A percentile compares a stretch with the other conserved stretches of the same genome.
These are phyloP conservation scores for Bidens hawaiensis DNA, from an alignment of 140 eudicot genomes.

Conservation along the genomic window DNA sequence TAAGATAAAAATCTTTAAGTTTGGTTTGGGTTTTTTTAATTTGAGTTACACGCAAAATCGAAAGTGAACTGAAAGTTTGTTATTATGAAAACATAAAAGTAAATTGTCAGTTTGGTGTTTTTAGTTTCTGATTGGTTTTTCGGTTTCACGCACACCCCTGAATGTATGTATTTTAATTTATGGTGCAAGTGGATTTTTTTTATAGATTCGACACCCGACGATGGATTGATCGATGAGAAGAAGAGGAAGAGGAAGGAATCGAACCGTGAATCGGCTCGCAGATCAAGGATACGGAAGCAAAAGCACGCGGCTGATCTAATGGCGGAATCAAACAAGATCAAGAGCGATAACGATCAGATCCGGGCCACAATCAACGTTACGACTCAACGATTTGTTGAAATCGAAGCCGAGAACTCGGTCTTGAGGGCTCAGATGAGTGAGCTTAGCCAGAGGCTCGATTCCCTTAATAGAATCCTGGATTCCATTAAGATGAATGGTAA, in stretches of 20 bases:
- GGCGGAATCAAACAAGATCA: conserved; percentile 38
- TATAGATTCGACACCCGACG: conserved; percentile 42
- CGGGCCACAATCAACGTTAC: conserved; percentile 32
- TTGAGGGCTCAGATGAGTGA: conserved; percentile 76
- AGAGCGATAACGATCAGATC: conserved; percentile 55
- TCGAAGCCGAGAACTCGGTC: conserved; percentile 76
- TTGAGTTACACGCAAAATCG: too few relatives aligned
- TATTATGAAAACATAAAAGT: too few relatives aligned
- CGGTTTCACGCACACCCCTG: too few relatives aligned
- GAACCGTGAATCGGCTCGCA: conserved; percentile 82
- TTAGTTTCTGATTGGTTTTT: too few relatives aligned
- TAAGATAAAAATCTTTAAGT: too few relatives aligned
- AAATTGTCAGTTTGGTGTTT: too few relatives aligned
- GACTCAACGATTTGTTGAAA: conserved; percentile 36
- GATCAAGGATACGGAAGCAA: conserved; percentile 83
- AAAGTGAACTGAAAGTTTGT: too few relatives aligned
- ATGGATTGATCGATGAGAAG: conserved; percentile 47
- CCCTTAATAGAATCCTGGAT: conserved; percentile 57
- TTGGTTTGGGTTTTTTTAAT: too few relatives aligned
- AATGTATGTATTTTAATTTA: too few relatives aligned
- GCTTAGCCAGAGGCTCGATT: conserved; percentile 58
- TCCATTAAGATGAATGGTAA: conserved; percentile 30
- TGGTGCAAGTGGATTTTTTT: neutral
- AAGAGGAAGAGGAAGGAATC: conserved; percentile 85
- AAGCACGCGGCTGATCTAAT: conserved; percentile 56